These are phyloP conservation scores for Ceratorhiza oryzae-sativae DNA, from an alignment of 1,284 basidiomycete genomes.

Conservation along the genomic window DNA sequence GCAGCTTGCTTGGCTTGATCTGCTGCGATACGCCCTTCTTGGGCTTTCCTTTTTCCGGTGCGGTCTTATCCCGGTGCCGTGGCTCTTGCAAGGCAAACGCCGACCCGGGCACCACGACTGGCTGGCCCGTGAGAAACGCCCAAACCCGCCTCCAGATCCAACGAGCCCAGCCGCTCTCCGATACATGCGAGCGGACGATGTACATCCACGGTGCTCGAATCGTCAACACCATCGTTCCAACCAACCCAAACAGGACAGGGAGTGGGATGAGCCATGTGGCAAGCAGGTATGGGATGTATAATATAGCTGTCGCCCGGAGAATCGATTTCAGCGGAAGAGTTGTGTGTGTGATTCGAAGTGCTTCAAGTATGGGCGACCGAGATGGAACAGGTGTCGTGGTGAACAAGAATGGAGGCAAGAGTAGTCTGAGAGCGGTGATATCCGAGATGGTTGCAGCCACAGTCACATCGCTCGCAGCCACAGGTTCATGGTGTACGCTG, in stretches of 20 bases:
- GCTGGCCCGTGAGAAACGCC: conserved; percentile 61
- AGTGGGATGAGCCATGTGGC: conserved; percentile 64
- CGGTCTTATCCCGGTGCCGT: conserved; percentile 27
- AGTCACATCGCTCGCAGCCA: conserved; percentile 27
- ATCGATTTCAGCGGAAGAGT: conserved; percentile 14
- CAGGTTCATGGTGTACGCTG: background rate
- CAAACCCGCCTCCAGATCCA: conserved; percentile 61
- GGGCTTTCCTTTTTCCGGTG: conserved; percentile 37
- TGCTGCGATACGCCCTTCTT: conserved; percentile 43
- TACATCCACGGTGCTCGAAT: conserved; percentile 71
- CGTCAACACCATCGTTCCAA: conserved; percentile 65
- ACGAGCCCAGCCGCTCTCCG: conserved; percentile 71
- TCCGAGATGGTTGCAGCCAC: conserved; percentile 28
- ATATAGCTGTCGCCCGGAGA: conserved; percentile 22
- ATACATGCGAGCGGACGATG: conserved; percentile 61
- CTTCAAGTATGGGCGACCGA: conserved; percentile 25
- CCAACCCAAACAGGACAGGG: conserved; percentile 64
- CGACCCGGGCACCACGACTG: conserved; percentile 51
- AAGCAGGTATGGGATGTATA: conserved; percentile 67
- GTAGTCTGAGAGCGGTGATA: conserved; percentile 24
- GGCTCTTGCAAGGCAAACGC: conserved; percentile 5
- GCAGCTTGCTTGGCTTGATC: conserved; percentile 52
- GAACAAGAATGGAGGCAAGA: conserved; percentile 14
- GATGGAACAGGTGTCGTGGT: background rate
- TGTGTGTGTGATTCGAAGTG: background rate